Evolutionary conservation across 2,329 filamentous ascomycete genomes (phyloP), one percentile per base, ranked within the genome.

Genomic region (Pseudogymnoascus sp.): DNA sequence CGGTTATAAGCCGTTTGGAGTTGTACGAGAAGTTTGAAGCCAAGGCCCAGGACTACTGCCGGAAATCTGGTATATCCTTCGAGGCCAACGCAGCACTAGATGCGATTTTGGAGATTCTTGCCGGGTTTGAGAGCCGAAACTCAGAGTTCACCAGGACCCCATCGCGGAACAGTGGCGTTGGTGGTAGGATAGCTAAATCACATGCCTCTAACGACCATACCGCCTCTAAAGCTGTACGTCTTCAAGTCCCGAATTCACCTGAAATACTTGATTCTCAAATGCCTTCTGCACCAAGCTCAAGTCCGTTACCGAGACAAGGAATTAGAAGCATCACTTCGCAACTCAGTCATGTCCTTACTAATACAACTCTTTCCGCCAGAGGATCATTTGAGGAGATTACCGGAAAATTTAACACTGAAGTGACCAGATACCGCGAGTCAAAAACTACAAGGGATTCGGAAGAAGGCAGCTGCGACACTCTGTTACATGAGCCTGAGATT

Each of bases 251-350:
- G 4, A 14, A 35, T 18, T 56, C 50, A 56, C 50, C 50, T 12
- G 50, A 56, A 56, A 56, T 56, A 33, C 16, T 14, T 16, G 50
- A 35, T 21, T 56, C 50, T 56, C 50, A 35, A 16, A 35, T 21
- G 50, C 28, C 28, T 21, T 56, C 10, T 33, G 28, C 28, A 33
- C 50, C 28, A 33, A 56, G 28, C n/a, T 56, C 50, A 18, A 56
- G 50, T 33, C 50, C 50, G 10, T 35, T 59, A 53, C 71, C 70
- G 76, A 81, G 50, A 6, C 50, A 16, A 2, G 50, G 50, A 5
- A n/a, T 33, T 33, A 56, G 50, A 35, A 56, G 50, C 28, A 67
- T 21, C 8, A 16, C n/a, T 18, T 16, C 28, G 1, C 50, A 33
- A 10, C n/a, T 6, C 5, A n/a, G 16, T 14, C 8, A 16, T 14